These are phyloP conservation scores for Xylaria telfairii DNA, from an alignment of 495 filamentous ascomycete genomes.

Conservation along the genomic window DNA sequence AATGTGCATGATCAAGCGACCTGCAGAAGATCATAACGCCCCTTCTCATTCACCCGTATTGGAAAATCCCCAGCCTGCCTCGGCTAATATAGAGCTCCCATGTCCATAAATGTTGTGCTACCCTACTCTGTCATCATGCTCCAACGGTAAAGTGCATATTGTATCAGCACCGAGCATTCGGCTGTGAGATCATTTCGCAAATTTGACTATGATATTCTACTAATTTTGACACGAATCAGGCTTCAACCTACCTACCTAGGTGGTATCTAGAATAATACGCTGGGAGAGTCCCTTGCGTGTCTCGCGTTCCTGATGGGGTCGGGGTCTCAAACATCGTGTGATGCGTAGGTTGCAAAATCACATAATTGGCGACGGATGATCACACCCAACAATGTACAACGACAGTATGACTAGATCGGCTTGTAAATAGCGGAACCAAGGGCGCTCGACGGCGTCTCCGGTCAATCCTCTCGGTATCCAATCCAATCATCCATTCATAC, in stretches of 20 bases:
- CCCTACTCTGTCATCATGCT: no score
- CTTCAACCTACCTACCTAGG: neutral
- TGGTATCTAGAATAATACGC: neutral
- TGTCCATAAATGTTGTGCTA: neutral
- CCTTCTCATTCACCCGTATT: neutral
- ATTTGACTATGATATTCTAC: neutral
- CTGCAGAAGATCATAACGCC: constrained; percentile 17
- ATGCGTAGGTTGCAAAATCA: neutral
- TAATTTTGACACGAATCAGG: neutral
- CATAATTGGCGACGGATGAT: neutral
- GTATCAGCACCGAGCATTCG: neutral
- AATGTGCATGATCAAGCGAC: constrained; percentile 13
- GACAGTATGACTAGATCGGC: neutral
- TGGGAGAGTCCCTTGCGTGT: neutral
- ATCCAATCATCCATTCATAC: neutral
- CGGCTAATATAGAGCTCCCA: constrained; percentile 1
- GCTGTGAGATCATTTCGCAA: neutral
- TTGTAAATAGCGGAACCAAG: neutral
- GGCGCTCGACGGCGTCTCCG: neutral
- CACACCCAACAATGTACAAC: neutral
- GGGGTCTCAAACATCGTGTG: neutral
- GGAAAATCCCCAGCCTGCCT: neutral
- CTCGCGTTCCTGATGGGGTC: neutral
- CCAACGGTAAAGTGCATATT: neutral
- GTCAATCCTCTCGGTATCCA: neutral